These are phyloP conservation scores for Podila epicladia DNA, from an alignment of 192 early-diverging fungal species.

Conservation along the genomic window DNA sequence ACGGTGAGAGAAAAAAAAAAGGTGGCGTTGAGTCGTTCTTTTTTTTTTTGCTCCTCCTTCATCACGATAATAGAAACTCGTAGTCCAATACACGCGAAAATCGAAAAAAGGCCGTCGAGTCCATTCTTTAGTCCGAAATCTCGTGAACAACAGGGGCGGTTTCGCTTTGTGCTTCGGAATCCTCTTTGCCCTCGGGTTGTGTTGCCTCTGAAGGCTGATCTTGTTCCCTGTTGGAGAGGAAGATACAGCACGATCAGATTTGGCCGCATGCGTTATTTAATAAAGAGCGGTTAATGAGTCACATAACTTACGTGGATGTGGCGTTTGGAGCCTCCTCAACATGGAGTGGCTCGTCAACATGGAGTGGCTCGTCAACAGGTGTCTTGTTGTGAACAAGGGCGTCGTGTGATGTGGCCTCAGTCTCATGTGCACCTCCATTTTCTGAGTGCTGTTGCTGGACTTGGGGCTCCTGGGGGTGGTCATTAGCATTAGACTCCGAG, in stretches of 20 bases:
- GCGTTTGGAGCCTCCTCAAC: neutral
- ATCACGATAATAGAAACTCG: no score
- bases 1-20: neutral
- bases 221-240: slow-evolving; percentile 2
- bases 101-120: neutral
- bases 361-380: neutral
- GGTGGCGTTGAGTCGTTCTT: no score
- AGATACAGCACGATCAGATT: neutral
- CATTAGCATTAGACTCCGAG: neutral
- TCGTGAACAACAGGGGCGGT: neutral
- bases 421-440: neutral
- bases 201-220: neutral
- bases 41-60: no score
- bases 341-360: neutral
- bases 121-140: neutral
- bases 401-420: neutral
- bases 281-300: neutral
- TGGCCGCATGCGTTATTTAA: neutral
- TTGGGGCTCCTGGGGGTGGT: neutral
- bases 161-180: neutral
- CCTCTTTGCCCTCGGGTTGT: neutral
- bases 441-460: neutral
- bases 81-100: neutral
- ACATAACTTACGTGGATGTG: neutral
- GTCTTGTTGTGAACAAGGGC: neutral